Conservation (phyloP, 805 yeast genomes). For the Monosporozyma siamensis region DNA sequence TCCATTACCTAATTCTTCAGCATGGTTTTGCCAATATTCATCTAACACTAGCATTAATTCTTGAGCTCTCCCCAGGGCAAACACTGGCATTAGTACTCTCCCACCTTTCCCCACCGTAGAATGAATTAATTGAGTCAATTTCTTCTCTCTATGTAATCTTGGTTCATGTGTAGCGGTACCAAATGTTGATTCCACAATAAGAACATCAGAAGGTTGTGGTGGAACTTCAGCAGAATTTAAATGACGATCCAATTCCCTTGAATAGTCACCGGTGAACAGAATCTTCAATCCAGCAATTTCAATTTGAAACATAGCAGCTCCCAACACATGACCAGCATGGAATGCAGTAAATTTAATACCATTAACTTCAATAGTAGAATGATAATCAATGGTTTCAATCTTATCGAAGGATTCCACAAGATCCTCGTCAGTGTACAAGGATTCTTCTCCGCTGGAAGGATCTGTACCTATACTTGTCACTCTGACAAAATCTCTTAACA, state of each 20-base stretch:
- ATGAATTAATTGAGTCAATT: constrained; percentile 75
- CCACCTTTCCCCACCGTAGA: constrained; percentile 83
- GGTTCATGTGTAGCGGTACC: constrained; percentile 98
- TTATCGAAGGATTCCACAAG: constrained; percentile 75
- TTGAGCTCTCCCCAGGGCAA: constrained; percentile 95
- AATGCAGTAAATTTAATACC: constrained; percentile 95
- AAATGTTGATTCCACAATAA: constrained; percentile 91
- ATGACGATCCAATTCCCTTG: constrained; percentile 93
- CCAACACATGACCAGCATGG: constrained; percentile 99
- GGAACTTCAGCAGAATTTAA: constrained; percentile 93
- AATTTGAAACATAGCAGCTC: constrained; percentile 95
- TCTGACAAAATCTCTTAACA: constrained; percentile 84
- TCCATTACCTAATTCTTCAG: constrained; percentile 54
- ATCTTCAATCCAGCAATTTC: constrained; percentile 89
- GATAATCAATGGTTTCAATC: constrained; percentile 91
- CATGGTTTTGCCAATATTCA: constrained; percentile 85
- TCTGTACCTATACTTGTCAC: constrained; percentile 57
- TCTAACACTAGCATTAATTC: constrained; percentile 83
- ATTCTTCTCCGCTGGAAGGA: constrained; percentile 33
- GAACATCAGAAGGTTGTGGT: constrained; percentile 71
- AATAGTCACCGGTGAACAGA: constrained; percentile 92
- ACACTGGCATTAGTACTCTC: constrained; percentile 83
- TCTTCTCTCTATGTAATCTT: constrained; percentile 70
- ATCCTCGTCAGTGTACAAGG: constrained; percentile 84
- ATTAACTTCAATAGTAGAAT: constrained; percentile 87